These are phyloP conservation scores for Fusarium sp. DNA, from an alignment of 2,329 filamentous ascomycete species.

Conservation along the genomic window DNA sequence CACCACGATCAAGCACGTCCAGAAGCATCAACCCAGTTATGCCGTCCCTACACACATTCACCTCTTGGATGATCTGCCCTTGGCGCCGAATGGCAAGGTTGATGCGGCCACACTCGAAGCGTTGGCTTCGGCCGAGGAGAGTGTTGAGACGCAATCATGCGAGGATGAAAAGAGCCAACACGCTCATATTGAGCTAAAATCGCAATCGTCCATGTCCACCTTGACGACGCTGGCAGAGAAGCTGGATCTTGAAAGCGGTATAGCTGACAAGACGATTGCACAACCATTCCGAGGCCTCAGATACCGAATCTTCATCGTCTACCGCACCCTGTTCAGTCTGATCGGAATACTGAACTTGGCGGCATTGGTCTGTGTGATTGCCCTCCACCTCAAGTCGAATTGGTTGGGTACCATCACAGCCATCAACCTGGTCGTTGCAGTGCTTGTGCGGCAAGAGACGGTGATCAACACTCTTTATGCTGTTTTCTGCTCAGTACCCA, in stretches of 20 bases:
- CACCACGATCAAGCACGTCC: slow-evolving; percentile 54
- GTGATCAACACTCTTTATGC: slow-evolving; percentile 64
- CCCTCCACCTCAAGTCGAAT: slow-evolving; percentile 49
- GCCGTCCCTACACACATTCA: slow-evolving; percentile 61
- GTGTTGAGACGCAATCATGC: slow-evolving; percentile 7
- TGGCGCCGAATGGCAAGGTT: slow-evolving; percentile 67
- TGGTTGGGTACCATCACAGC: slow-evolving; percentile 58
- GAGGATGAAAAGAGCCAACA: slow-evolving; percentile 9
- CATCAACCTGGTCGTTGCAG: slow-evolving; percentile 61
- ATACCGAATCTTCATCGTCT: slow-evolving; percentile 62
- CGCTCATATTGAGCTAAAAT: slow-evolving; percentile 45
- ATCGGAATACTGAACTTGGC: slow-evolving; percentile 62
- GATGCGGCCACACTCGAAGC: slow-evolving; percentile 60
- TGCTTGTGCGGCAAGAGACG: slow-evolving; percentile 64
- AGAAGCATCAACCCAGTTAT: slow-evolving; percentile 63
- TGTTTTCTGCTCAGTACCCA: slow-evolving; percentile 58
- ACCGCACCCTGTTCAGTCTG: slow-evolving; percentile 66
- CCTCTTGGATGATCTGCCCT: slow-evolving; percentile 57
- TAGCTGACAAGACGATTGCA: slow-evolving; percentile 56
- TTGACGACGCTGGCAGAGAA: slow-evolving; percentile 45
- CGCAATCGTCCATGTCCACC: slow-evolving; percentile 49
- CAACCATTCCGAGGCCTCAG: slow-evolving; percentile 55
- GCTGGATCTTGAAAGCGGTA: slow-evolving; percentile 45
- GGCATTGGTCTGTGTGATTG: slow-evolving; percentile 58
- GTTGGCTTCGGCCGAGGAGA: slow-evolving; percentile 42